A percentile compares a stretch with the other conserved stretches of the same genome.
Conservation (phyloP, 805 yeast species). For the Isabelozyma gotoi region DNA sequence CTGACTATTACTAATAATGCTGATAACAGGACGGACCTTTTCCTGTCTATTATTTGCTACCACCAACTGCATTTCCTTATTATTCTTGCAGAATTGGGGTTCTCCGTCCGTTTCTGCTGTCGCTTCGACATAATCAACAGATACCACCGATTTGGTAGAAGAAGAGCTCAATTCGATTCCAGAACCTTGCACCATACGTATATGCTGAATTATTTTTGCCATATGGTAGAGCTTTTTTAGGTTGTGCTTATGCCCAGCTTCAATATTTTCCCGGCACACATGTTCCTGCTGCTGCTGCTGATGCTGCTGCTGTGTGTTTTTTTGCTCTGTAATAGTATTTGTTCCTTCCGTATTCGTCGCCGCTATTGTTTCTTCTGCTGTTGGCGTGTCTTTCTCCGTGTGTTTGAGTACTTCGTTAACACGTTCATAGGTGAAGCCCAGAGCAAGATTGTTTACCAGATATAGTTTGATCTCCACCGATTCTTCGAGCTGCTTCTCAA, state of each 20-base stretch:
- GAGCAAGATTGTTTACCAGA: constrained; percentile 29
- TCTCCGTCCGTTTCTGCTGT: neutral
- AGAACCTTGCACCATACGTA: constrained; percentile 19
- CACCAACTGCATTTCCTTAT: neutral
- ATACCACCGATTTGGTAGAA: constrained; percentile 12
- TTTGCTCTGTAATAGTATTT: neutral
- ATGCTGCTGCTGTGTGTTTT: neutral
- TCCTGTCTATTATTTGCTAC: neutral
- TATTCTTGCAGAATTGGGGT: neutral
- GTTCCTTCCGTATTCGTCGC: constrained; percentile 19
- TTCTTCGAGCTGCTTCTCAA: constrained; percentile 10
- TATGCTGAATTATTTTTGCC: constrained; percentile 22
- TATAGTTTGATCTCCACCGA: constrained; percentile 22
- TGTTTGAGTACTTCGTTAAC: constrained; percentile 62
- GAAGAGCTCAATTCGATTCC: constrained; percentile 18
- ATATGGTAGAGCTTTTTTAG: constrained; percentile 26
- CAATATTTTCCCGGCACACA: no score
- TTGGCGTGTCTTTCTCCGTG: no score
- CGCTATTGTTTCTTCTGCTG: no score
- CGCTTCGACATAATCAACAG: constrained; percentile 9
- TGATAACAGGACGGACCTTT: neutral
- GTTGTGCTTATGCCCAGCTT: no score
- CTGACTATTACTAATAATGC: constrained; percentile 10
- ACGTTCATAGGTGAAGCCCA: constrained; percentile 55
- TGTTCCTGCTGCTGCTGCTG: no score